Evolutionary conservation across 2,329 filamentous ascomycete genomes (phyloP), one percentile per base, ranked within the genome.

Genomic region (Fusarium neocosmosporiellum): DNA sequence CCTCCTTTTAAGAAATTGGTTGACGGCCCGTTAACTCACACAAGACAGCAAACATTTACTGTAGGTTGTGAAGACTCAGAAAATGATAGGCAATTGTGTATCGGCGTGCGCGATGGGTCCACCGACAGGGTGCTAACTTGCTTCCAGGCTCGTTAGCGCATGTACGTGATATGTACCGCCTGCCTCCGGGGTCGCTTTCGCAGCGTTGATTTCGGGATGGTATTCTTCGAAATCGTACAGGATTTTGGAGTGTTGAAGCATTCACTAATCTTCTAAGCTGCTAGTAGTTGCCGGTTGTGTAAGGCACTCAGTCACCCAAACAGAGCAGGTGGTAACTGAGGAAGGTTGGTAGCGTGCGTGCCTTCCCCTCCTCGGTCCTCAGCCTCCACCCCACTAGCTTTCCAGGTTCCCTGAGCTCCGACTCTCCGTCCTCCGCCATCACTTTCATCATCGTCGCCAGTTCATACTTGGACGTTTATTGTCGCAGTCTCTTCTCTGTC

Each of bases 351-450:
- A 63, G 48, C 36, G 33, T 60, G n/a, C 63, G n/a, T n/a, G n/a
- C 33, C 34, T 53, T 31, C 63, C 54, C 55, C 62, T 48, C 63
- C 54, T 59, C 55, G 20, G 53, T 37, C 67, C 64, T 70, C 69
- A 61, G 67, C 69, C 66, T 64, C 57, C 57, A 63, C 70, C 64
- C 70, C 68, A 73, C 68, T 60, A 70, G 63, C 67, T 68, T 62
- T 58, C 55, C 63, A 50, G 46, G 24, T 50, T 50, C 27, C 55
- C 67, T 58, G 59, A 69, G 59, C 61, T 71, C 64, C 50, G 59
- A 57, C 59, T 37, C 58, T 65, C 60, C 60, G 20, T 50, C 33
- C 54, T 59, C 62, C 48, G 46, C 43, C 54, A 63, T 41, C 43
- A 39, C 53, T 22, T 36, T 29, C 54, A 58, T 29, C 33, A 55